Conservation (phyloP, 345 rosid species). For the Gossypium mustelinum region DNA sequence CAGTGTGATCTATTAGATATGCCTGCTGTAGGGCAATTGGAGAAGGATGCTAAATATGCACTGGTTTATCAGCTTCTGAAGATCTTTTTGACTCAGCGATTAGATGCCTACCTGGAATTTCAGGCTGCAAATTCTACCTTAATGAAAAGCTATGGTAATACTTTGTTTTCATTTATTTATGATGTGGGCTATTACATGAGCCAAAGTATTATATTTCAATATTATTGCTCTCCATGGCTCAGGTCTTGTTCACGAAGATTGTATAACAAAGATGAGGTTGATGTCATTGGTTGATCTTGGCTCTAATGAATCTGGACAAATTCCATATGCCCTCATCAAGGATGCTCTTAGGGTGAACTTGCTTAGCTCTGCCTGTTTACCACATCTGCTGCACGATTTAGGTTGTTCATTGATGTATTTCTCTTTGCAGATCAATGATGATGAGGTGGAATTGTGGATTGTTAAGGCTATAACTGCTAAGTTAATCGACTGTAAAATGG, state of each 20-base stretch:
- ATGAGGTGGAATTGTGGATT: constrained; percentile 83
- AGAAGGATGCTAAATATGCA: constrained; percentile 69
- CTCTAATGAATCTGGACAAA: constrained; percentile 60
- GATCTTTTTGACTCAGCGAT: constrained; percentile 73
- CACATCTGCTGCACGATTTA: constrained; percentile 2
- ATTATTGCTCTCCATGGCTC: constrained; percentile 16
- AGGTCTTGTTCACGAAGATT: constrained; percentile 88
- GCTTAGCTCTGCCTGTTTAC: constrained; percentile 3
- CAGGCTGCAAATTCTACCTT: constrained; percentile 63
- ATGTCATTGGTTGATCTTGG: constrained; percentile 81
- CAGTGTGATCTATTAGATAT: constrained; percentile 94
- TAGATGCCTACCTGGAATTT: constrained; percentile 76
- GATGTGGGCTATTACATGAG: neutral
- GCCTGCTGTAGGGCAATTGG: constrained; percentile 81
- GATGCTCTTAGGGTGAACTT: constrained; percentile 61
- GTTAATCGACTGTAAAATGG: constrained; percentile 77
- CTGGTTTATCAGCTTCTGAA: constrained; percentile 74
- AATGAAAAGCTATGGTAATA: constrained; percentile 68
- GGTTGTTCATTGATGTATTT: constrained; percentile 6
- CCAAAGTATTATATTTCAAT: neutral
- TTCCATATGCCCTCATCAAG: constrained; percentile 61
- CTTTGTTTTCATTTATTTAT: neutral
- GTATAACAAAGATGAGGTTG: constrained; percentile 80
- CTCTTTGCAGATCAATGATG: constrained; percentile 56
- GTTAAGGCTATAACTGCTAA: constrained; percentile 83